These are phyloP conservation scores for Ascochyta viciae-villosae DNA, from an alignment of 2,329 filamentous ascomycete species.

Conservation along the genomic window DNA sequence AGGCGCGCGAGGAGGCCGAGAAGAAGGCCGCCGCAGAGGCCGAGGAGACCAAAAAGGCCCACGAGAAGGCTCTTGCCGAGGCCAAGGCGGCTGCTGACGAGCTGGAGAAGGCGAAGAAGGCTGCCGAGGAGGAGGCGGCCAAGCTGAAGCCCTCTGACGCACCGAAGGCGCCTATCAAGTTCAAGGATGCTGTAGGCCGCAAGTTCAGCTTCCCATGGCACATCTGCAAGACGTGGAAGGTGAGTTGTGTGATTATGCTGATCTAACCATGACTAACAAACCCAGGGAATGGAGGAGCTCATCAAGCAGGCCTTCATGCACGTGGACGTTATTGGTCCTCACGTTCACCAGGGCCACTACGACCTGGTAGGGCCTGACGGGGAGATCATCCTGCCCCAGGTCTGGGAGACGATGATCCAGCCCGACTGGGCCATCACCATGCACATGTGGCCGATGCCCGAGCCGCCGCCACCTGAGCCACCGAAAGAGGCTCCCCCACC, in stretches of 20 bases:
- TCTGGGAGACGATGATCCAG: constrained; percentile 58
- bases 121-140: constrained; percentile 55
- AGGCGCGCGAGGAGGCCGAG: constrained; percentile 43
- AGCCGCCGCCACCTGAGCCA: constrained; percentile 30
- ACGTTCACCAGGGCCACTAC: constrained; percentile 56
- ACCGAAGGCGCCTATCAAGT: constrained; percentile 49
- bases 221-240: constrained; percentile 41
- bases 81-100: constrained; percentile 53
- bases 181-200: constrained; percentile 42
- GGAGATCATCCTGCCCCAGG: constrained; percentile 58
- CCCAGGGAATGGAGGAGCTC: constrained; percentile 57
- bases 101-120: constrained; percentile 56
- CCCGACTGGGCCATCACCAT: constrained; percentile 58
- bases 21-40: constrained; percentile 39
- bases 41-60: constrained; percentile 54
- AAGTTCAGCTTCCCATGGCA: constrained; percentile 41
- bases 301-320: constrained; percentile 59
- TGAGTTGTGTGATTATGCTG: constrained; percentile 51
- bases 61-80: constrained; percentile 57
- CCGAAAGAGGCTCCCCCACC: constrained; percentile 18
- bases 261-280: constrained; percentile 60
- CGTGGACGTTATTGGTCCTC: constrained; percentile 54
- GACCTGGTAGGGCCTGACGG: constrained; percentile 57
- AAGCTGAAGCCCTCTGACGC: constrained; percentile 57
- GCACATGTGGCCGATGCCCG: constrained; percentile 58